These are phyloP conservation scores for Clonostachys solani DNA, from an alignment of 2,329 filamentous ascomycete genomes.

Conservation along the genomic window DNA sequence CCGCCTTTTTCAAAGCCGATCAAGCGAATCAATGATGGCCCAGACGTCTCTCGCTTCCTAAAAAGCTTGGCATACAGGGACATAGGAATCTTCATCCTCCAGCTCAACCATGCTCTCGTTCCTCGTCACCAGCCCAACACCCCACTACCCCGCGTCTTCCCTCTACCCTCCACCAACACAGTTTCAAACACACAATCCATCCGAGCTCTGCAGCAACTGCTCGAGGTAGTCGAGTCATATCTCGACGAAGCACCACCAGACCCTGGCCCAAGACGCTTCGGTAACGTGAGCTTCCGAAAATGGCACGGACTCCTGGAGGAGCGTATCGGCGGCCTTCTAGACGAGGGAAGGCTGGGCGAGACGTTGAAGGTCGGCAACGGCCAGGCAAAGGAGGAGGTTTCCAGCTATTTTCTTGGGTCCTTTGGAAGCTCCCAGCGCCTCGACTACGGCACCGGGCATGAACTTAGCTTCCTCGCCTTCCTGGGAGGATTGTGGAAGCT, in stretches of 20 bases:
- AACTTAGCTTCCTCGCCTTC: constrained; percentile 92
- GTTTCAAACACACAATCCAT: constrained; percentile 48
- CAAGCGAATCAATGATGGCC: constrained; percentile 81
- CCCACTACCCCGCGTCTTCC: constrained; percentile 30
- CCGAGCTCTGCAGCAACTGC: constrained; percentile 58
- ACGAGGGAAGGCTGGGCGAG: constrained; percentile 18
- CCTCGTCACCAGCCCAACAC: constrained; percentile 50
- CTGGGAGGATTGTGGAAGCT: constrained; percentile 89
- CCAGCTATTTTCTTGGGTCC: constrained; percentile 73
- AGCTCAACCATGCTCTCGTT: constrained; percentile 84
- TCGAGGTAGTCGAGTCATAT: constrained; percentile 60
- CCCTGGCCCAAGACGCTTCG: constrained; percentile 81
- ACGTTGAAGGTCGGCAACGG: constrained; percentile 22
- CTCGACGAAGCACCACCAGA: constrained; percentile 80
- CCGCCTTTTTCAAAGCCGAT: constrained; percentile 60
- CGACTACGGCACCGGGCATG: constrained; percentile 95
- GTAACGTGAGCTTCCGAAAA: constrained; percentile 83
- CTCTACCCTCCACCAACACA: constrained; percentile 30
- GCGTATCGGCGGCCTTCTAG: constrained; percentile 36
- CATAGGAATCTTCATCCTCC: constrained; percentile 81
- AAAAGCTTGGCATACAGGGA: constrained; percentile 79
- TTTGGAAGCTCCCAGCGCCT: constrained; percentile 87
- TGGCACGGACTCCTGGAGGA: constrained; percentile 73
- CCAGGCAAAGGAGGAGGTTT: constrained; percentile 62
- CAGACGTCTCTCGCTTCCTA: constrained; percentile 79